Evolutionary conservation across 2,329 filamentous ascomycete species (phyloP).

Genomic region (Beauveria varroae): DNA sequence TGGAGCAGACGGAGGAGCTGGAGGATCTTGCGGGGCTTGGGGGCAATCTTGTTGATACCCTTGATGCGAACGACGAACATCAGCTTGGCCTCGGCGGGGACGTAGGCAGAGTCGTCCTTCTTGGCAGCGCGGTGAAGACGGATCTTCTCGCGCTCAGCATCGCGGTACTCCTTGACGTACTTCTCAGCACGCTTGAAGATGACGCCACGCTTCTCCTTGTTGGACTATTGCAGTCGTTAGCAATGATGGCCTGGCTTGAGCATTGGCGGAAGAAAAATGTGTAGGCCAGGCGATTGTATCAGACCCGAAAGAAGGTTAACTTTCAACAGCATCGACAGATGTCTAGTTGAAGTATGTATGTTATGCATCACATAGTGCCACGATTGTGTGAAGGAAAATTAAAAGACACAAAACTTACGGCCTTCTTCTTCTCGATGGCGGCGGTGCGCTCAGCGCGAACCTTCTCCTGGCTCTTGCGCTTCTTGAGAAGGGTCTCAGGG

Average conservation of each 20-base stretch:
- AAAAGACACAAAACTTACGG: conserved; percentile 53
- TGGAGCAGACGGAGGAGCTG: conserved; percentile 98
- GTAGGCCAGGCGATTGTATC: conserved; percentile 43
- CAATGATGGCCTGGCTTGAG: conserved; percentile 11
- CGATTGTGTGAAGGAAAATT: conserved; percentile 12
- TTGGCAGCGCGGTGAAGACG: conserved; percentile 84
- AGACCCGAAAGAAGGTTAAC: conserved; percentile 99
- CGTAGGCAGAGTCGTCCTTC: conserved; percentile 87
- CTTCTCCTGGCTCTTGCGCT: conserved; percentile 99
- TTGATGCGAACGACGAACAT: conserved; percentile 99
- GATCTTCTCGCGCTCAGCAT: conserved; percentile 97
- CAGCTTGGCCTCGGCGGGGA: conserved; percentile 90
- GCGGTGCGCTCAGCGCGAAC: conserved; percentile 81
- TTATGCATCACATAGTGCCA: conserved; percentile 73
- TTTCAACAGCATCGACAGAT: conserved; percentile 92
- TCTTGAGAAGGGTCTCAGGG: conserved; percentile 99
- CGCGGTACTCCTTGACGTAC: conserved; percentile 99
- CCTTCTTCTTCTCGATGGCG: conserved; percentile 78
- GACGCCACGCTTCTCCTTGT: conserved; percentile 96
- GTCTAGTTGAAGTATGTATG: conserved; percentile 85
- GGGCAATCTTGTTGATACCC: conserved; percentile 99
- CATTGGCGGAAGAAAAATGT: conserved; percentile 8
- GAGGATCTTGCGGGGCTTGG: conserved; percentile 99
- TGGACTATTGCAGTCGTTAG: conserved; percentile 58
- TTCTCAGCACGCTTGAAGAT: conserved; percentile 99